Evolutionary conservation across 257 asterid species (phyloP).

Genomic region (Marsdenia floribunda): DNA sequence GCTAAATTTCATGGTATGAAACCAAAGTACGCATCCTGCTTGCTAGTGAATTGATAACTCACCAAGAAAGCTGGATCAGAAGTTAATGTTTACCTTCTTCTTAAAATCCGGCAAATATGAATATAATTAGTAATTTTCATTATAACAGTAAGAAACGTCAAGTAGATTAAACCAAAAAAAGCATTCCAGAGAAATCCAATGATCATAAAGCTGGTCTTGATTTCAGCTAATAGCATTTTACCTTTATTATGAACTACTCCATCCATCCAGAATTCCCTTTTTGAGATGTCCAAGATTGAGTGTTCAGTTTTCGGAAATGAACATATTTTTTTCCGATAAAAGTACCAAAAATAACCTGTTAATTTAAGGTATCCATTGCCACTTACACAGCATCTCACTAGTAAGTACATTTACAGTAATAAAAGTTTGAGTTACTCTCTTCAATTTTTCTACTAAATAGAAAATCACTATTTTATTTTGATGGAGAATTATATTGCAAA

Average conservation of each 20-base stretch:
- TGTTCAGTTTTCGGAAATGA: background rate
- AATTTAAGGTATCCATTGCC: background rate
- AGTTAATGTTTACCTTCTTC: background rate
- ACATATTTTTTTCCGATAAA: too few species aligned
- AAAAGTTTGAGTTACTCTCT: too few species aligned
- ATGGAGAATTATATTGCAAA: too few species aligned
- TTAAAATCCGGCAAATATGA: background rate
- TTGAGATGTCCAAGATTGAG: background rate
- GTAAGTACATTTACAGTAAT: background rate
- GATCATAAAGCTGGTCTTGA: background rate
- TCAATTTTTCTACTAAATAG: too few species aligned
- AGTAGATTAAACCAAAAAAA: background rate
- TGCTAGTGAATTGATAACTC: background rate
- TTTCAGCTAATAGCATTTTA: background rate
- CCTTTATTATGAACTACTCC: too few species aligned
- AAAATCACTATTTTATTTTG: too few species aligned
- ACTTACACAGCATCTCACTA: background rate
- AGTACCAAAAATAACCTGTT: background rate
- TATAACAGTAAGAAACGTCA: too few species aligned
- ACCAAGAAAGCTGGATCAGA: background rate
- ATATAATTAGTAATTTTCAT: background rate
- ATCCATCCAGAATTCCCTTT: background rate
- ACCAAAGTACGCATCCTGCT: background rate
- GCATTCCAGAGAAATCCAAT: background rate
- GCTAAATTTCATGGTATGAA: background rate